phyloP scores from a whole-genome alignment of 1,139 yeast genomes.

The Magnusiomyces tetraspermus region DNA sequence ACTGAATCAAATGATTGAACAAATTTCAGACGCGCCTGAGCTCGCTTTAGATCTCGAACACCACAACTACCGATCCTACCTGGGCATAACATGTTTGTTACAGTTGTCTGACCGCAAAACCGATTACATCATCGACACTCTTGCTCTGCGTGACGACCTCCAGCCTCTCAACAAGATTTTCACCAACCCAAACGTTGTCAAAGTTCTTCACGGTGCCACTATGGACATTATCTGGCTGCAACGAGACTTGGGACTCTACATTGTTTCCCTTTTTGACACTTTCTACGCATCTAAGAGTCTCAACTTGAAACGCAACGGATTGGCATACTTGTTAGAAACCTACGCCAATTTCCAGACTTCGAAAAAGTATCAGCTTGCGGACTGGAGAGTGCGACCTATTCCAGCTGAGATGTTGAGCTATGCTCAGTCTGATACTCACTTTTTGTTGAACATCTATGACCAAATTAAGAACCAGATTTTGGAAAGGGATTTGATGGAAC shows the following conservation, averaged over 20 bases:
- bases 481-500: conserved; percentile 36
- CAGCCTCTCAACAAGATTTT: conserved; percentile 61
- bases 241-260: conserved; percentile 83
- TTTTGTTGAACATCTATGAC: conserved; percentile 70
- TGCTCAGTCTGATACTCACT: conserved; percentile 95
- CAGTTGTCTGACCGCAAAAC: conserved; percentile 77
- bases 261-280: conserved; percentile 88
- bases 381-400: conserved; percentile 90
- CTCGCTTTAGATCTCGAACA: conserved; percentile 97
- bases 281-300: conserved; percentile 76
- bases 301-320: conserved; percentile 70
- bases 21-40: conserved; percentile 44
- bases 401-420: conserved; percentile 68
- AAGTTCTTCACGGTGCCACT: conserved; percentile 92
- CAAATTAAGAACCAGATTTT: conserved; percentile 57
- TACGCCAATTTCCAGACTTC: conserved; percentile 82
- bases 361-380: conserved; percentile 91
- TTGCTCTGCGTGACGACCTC: conserved; percentile 64
- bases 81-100: conserved; percentile 88
- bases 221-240: conserved; percentile 98
- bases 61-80: conserved; percentile 83
- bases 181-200: conserved; percentile 68
- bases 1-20: conserved; percentile 46
- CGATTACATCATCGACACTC: conserved; percentile 79
- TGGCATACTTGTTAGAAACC: conserved; percentile 73